Evolutionary conservation across 441 rosid genomes (phyloP).

Genomic region (Omphalea diandra): DNA sequence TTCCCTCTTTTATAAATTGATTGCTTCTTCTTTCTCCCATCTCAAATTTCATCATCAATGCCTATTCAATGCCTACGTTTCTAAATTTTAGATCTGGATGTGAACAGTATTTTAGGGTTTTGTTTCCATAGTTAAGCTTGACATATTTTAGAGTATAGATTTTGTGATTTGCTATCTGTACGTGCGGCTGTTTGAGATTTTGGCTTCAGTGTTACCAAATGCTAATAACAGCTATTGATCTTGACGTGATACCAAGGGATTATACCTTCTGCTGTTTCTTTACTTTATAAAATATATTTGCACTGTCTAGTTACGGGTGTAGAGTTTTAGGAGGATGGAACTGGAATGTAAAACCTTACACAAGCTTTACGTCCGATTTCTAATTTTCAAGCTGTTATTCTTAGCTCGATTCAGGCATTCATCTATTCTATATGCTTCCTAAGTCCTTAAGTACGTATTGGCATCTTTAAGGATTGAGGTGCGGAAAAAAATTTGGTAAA

Average conservation of each 20-base stretch:
- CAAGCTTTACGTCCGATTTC: background rate
- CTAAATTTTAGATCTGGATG: conserved; percentile 24
- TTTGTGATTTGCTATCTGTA: background rate
- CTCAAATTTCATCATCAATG: background rate
- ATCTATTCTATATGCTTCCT: background rate
- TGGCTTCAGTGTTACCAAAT: too few species aligned
- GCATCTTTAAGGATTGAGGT: background rate
- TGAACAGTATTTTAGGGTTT: conserved; percentile 27
- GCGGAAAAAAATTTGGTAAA: background rate
- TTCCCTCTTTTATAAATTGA: background rate
- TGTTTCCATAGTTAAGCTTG: background rate
- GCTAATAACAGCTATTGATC: background rate
- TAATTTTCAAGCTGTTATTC: background rate
- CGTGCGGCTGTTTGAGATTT: background rate
- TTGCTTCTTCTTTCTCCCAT: background rate
- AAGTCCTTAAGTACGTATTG: background rate
- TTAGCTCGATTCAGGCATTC: background rate
- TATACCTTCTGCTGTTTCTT: background rate
- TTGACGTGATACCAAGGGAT: background rate
- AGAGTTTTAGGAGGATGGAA: background rate
- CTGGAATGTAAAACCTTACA: background rate
- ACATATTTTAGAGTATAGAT: background rate
- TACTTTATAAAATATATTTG: too few species aligned
- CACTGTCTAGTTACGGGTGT: background rate
- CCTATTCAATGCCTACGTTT: background rate